These are phyloP conservation scores for Linum tenue DNA, from an alignment of 345 rosid genomes.

Conservation along the genomic window DNA sequence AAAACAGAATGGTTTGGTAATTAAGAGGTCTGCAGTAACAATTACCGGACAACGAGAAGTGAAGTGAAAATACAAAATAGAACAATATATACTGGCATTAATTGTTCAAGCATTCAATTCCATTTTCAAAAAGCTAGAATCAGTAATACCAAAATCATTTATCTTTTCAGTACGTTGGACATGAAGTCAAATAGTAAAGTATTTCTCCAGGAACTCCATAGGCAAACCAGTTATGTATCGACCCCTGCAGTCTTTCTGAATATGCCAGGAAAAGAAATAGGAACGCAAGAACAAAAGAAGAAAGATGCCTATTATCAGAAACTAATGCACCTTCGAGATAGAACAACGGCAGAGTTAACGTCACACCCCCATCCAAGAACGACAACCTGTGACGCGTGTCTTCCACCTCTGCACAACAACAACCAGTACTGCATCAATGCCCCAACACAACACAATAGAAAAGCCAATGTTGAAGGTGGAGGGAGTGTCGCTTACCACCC, in stretches of 20 bases:
- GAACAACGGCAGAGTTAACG: constrained; percentile 58
- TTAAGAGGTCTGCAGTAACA: background rate
- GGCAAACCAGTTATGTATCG: background rate
- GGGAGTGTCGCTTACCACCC: constrained; percentile 48
- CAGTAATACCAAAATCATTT: background rate
- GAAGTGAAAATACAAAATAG: background rate
- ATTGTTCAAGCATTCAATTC: background rate
- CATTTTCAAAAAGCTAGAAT: background rate
- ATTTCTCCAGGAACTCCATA: background rate
- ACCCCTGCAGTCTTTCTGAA: background rate
- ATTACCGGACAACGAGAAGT: background rate
- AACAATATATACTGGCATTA: background rate
- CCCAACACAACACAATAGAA: background rate
- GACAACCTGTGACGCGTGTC: constrained; percentile 62
- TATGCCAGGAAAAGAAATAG: background rate
- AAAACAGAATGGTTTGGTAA: constrained; percentile 7
- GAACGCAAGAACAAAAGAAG: background rate
- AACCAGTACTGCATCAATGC: background rate
- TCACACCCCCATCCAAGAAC: constrained; percentile 72
- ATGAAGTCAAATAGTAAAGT: too few species aligned
- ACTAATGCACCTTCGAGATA: constrained; percentile 64
- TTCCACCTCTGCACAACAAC: constrained; percentile 59
- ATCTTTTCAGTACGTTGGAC: background rate
- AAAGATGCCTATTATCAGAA: background rate
- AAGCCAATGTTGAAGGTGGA: background rate